Base-by-base conservation (phyloP, 148 eudicot genomes). In the Beta vulgaris region DNA sequence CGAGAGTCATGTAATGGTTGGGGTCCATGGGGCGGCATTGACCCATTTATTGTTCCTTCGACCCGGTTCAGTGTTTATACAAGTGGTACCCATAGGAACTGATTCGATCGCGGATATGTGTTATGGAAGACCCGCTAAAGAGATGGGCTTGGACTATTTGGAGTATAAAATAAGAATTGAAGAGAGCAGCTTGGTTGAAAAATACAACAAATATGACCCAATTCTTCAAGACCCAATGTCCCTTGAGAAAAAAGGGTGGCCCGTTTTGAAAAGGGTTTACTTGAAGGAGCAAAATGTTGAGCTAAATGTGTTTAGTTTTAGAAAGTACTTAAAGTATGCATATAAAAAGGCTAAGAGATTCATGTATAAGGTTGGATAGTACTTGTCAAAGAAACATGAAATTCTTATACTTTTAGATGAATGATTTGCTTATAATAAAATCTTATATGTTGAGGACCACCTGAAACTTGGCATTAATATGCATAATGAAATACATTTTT, bases 201-300 rank as follows among this genome's bases (percentile, higher is more conserved):
- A 76, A 59, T 85, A 85, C 13, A 72, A 55, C 11, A 73, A 34
- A 67, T 34, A 40, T 36, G 83, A 82, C 75, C 79, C 78, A 6
- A 40, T 85, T 32, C 37, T 85, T 13, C 59, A 21, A 18, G 69
- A 82, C 32, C 76, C 85, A 25, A 72, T 13, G 36, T 6, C 55
- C 2, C 1, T 68, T 46, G 65, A 60, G 1, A 72, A 68, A 39
- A 72, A 46, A 16, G 87, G 80, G 32, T 86, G 89, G 91, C 7
- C 34, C 5, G 49, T 70, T 18, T 29, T 81, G 15, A 76, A 81
- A 68, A 82, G 78, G 65, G 82, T 80, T 13, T 89, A 89, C 69
- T 68, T 87, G 79, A 88, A 75, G 74, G 86, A 90, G 35, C 91
- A 90, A 82, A 76, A 86, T 75, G 84, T 90, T 14, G 66, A 36